These are phyloP conservation scores for Stachybotrys chartarum DNA, from an alignment of 2,329 filamentous ascomycete genomes.

Conservation along the genomic window DNA sequence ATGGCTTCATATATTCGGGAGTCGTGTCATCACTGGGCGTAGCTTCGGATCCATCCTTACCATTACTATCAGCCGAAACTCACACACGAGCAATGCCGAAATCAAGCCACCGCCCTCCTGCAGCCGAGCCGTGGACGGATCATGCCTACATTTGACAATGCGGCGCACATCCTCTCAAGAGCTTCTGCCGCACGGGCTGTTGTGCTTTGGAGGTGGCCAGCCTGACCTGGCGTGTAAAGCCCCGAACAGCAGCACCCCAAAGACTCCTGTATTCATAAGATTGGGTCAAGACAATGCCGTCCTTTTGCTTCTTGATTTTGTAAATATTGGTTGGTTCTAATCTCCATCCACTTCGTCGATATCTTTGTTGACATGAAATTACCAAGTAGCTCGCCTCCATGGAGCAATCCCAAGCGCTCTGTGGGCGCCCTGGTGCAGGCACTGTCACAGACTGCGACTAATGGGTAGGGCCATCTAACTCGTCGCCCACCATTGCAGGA, in stretches of 20 bases:
- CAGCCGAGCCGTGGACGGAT: background rate
- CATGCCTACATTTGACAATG: background rate
- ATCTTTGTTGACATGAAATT: background rate
- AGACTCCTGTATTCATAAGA: no score
- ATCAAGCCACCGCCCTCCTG: background rate
- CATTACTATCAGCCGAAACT: no score
- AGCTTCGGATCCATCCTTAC: no score
- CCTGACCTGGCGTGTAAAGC: no score
- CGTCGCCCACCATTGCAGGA: constrained; percentile 12
- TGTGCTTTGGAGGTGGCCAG: no score
- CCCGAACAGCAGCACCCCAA: no score
- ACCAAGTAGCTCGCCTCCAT: background rate
- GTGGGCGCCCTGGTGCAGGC: background rate
- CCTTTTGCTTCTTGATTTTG: no score
- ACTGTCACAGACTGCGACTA: background rate
- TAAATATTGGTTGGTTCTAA: no score
- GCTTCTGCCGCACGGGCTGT: background rate
- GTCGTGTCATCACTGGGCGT: no score
- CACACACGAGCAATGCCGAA: background rate
- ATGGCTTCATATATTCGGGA: no score
- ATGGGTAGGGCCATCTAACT: background rate
- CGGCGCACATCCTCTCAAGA: background rate
- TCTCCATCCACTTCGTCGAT: no score
- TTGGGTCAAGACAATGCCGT: no score
- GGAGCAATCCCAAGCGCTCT: background rate